Base-by-base conservation (phyloP, 208 protist genomes). In the Crithidia expoeki region DNA sequence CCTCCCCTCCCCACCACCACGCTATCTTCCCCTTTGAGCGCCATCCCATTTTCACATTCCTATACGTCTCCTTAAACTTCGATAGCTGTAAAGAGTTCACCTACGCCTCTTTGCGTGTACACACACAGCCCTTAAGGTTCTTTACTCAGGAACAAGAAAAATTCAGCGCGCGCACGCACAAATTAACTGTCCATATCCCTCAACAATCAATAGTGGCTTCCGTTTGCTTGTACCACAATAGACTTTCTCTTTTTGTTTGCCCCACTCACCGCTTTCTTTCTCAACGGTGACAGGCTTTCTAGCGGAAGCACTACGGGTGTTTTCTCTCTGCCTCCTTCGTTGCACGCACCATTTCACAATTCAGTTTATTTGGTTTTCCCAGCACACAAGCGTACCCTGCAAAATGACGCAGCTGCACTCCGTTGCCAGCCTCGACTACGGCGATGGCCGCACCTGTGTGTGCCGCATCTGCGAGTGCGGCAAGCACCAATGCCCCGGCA, bases 381-480 rank as follows among this genome's bases (percentile, higher is more conserved):
- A 2, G 16, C 30, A 42, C 4, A 62, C 25, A 58, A 9, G 36
- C 49, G 70, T 28, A 46, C 32, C 66, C 49, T 28, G 53, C 50
- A 57, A 5, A 30, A 94, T 95, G 90, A 95, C 90, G 52, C 88
- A 93, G 74, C 80, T 95, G 5, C 90, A 94, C 78, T 86, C 88
- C 30, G 85, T 95, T 76, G 85, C 85, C 60, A 95, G 88, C 67
- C 83, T 95, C 68, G 90, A 95, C 80, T 93, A 92, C 74, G 90
- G 90, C 63, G 91, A 96, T 76, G 88, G 88, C 50, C 91, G 91
- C 66, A 94, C 88, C 38, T 96, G 91, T 58, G 74, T 96, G 40
- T 96, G 91, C 80, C 88, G 88, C 58, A 94, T 96, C 59, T 96
- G 91, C 53, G 83, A 90, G 57, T 96, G 91, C 44, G 88, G 88